Conservation (phyloP, 805 yeast species). For the Wickerhamomyces hampshirensis region DNA sequence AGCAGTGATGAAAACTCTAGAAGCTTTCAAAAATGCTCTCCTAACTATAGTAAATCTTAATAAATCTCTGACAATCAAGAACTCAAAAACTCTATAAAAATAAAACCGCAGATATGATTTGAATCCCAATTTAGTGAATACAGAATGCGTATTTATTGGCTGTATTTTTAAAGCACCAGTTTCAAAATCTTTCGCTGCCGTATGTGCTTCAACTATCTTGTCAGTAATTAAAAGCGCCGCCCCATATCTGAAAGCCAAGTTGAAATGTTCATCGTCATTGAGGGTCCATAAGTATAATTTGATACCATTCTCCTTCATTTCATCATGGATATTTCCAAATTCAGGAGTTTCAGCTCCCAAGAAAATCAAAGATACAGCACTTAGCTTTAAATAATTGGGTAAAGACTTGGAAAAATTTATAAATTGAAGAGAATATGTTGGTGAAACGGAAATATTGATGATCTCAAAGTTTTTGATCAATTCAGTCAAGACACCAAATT, state of each 20-base stretch:
- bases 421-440: constrained; percentile 28
- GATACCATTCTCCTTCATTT: constrained; percentile 27
- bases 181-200: constrained; percentile 7
- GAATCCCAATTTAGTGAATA: no score
- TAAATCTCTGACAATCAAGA: constrained; percentile 10
- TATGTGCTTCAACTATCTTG: constrained; percentile 24
- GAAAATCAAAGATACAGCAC: constrained; percentile 48
- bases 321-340: constrained; percentile 27
- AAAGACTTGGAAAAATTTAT: constrained; percentile 33
- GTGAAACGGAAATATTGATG: constrained; percentile 31
- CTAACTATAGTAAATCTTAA: constrained; percentile 8
- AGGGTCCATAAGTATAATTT: constrained; percentile 50
- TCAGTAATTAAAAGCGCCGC: constrained; percentile 41
- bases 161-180: no score
- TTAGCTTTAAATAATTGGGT: constrained; percentile 40
- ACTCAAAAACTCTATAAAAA: constrained; percentile 20
- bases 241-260: constrained; percentile 30
- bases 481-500: constrained; percentile 34
- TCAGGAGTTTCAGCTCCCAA: constrained; percentile 41
- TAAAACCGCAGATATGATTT: constrained; percentile 4
- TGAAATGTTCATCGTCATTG: constrained; percentile 33
- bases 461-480: constrained; percentile 32
- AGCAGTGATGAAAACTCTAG: no score
- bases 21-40: no score
- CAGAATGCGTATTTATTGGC: no score